Evolutionary conservation across 1,139 yeast genomes (phyloP).

Genomic region (Kluyveromyces marxianus): DNA sequence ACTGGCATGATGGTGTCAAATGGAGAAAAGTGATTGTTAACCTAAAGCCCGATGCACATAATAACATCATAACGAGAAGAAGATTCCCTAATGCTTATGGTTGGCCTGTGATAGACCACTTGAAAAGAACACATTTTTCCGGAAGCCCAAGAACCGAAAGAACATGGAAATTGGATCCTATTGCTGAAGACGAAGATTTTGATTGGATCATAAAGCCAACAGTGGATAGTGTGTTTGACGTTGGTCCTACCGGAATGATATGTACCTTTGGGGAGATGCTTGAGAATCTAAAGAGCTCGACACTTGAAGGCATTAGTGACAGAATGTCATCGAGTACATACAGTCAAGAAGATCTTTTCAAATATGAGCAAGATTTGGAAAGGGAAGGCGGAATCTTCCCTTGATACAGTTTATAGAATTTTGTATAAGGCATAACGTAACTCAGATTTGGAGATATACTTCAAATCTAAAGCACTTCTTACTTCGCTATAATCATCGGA

Average conservation of each 20-base stretch:
- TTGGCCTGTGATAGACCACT: constrained; percentile 88
- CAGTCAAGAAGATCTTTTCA: constrained; percentile 16
- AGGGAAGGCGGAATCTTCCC: constrained; percentile 6
- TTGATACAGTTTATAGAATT: constrained; percentile 13
- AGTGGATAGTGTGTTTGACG: constrained; percentile 49
- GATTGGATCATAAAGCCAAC: constrained; percentile 47
- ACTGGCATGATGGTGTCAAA: constrained; percentile 71
- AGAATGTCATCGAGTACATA: constrained; percentile 2
- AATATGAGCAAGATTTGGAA: constrained; percentile 12
- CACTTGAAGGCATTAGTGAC: constrained; percentile 3
- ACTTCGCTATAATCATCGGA: constrained; percentile 21
- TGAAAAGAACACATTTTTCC: constrained; percentile 56
- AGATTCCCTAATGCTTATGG: constrained; percentile 93
- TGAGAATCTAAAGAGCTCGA: constrained; percentile 21
- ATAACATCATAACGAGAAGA: constrained; percentile 82
- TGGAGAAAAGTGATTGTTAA: constrained; percentile 92
- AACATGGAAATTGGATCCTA: constrained; percentile 54
- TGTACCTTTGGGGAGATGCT: constrained; percentile 51
- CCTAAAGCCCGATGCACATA: constrained; percentile 89
- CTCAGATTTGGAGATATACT: constrained; percentile 28
- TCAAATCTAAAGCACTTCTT: constrained; percentile 19
- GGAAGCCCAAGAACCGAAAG: constrained; percentile 60
- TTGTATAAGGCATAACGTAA: constrained; percentile 33
- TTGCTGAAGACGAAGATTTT: constrained; percentile 16
- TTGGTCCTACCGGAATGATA: constrained; percentile 65